Conservation (phyloP, 495 filamentous ascomycete genomes). For the Penicillium longicatenatum region DNA sequence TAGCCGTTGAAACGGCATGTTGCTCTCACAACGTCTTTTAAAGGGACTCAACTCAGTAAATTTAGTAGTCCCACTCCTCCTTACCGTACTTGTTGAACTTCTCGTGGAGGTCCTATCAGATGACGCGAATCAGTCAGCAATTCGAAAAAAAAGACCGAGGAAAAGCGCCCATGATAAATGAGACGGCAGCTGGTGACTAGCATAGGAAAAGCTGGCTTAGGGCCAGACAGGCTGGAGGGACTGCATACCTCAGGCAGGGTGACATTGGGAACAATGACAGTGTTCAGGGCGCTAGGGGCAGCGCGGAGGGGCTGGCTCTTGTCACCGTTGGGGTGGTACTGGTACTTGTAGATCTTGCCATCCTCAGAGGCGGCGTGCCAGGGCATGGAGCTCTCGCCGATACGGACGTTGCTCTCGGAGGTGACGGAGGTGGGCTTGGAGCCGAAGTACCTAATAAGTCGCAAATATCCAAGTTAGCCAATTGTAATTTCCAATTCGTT, state of each 20-base stretch:
- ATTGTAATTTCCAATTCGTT: slow-evolving; percentile 3
- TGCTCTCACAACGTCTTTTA: slow-evolving; percentile 20
- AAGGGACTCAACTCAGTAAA: slow-evolving; percentile 14
- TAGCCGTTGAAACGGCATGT: slow-evolving; percentile 53
- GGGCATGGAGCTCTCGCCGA: slow-evolving; percentile 77
- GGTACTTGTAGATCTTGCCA: slow-evolving; percentile 72
- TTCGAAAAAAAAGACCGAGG: not conserved
- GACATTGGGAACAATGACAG: slow-evolving; percentile 89
- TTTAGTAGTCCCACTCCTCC: slow-evolving; percentile 63
- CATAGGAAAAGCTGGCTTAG: not conserved
- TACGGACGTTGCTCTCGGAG: slow-evolving; percentile 76
- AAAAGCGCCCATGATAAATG: not conserved
- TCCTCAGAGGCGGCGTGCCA: slow-evolving; percentile 71
- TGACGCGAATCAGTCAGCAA: slow-evolving; percentile 11
- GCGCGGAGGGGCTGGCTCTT: slow-evolving; percentile 72
- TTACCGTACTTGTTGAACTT: slow-evolving; percentile 99
- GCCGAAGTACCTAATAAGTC: slow-evolving; percentile 56
- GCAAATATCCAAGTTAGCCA: slow-evolving; percentile 17
- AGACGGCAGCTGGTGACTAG: not conserved
- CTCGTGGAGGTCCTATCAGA: slow-evolving; percentile 77
- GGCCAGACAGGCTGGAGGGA: not conserved
- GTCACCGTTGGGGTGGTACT: slow-evolving; percentile 91
- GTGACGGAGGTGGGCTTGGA: slow-evolving; percentile 81
- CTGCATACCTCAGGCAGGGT: slow-evolving; percentile 80
- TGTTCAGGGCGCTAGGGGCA: slow-evolving; percentile 92